Percentiles rank a stretch among this genome's conserved stretches.
Conservation (phyloP, 768 basidiomycete genomes). For the Leccinum disarticulatum region DNA sequence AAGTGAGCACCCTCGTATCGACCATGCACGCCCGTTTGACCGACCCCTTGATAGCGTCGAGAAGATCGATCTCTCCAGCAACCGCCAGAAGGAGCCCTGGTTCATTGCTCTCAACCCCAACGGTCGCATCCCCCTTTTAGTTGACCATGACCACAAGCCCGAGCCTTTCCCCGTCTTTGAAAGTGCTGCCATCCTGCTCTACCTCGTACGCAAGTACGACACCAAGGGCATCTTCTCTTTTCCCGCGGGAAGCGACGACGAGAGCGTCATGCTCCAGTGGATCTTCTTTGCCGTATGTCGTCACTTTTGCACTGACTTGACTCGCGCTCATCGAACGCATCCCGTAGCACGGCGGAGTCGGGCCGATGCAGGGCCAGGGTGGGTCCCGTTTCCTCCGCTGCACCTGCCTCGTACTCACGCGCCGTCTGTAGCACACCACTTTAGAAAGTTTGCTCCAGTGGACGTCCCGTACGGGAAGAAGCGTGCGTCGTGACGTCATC, state of each 20-base stretch:
- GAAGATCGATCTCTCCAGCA: slow-evolving; percentile 57
- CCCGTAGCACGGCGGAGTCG: slow-evolving; percentile 70
- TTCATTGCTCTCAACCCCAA: slow-evolving; percentile 76
- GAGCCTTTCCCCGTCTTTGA: slow-evolving; percentile 72
- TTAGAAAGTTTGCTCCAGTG: slow-evolving; percentile 61
- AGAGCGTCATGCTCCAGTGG: slow-evolving; percentile 81
- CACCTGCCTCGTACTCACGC: slow-evolving; percentile 10
- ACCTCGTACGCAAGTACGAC: slow-evolving; percentile 80
- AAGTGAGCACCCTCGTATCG: slow-evolving; percentile 36
- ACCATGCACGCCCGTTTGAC: not conserved
- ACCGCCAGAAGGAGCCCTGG: slow-evolving; percentile 81
- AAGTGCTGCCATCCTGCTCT: slow-evolving; percentile 80
- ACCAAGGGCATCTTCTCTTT: slow-evolving; percentile 70
- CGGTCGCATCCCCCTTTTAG: slow-evolving; percentile 67
- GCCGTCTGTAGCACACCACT: slow-evolving; percentile 58
- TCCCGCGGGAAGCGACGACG: slow-evolving; percentile 55
- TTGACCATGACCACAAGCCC: slow-evolving; percentile 52
- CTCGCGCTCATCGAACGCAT: not conserved
- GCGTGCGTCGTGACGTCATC: slow-evolving; percentile 36
- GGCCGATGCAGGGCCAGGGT: slow-evolving; percentile 86
- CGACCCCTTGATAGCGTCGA: slow-evolving; percentile 39
- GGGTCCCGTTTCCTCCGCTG: not conserved
- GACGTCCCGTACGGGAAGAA: slow-evolving; percentile 70
- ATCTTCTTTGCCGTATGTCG: slow-evolving; percentile 72
- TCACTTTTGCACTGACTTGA: not conserved